phyloP scores from a whole-genome alignment of 192 early-diverging fungal genomes.

The Coemansia sp. region DNA sequence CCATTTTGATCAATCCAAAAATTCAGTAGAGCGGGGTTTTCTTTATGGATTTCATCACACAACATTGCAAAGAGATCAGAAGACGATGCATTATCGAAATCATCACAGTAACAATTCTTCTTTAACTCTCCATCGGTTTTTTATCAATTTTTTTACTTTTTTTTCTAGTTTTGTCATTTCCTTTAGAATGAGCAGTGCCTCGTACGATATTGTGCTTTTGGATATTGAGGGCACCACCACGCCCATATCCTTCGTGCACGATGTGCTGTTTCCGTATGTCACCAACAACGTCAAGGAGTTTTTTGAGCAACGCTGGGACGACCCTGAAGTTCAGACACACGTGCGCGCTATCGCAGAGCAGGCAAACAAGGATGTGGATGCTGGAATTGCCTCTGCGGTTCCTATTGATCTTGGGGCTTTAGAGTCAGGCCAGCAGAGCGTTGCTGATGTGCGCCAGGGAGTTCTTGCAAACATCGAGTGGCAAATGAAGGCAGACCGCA shows the following conservation, averaged over 20 bases:
- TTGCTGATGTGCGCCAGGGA: conserved; percentile 20
- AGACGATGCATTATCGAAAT: too few species aligned
- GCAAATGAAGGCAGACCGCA: conserved; percentile 87
- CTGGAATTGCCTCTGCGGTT: conserved; percentile 6
- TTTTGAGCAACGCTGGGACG: conserved; percentile 60
- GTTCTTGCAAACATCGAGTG: conserved; percentile 64
- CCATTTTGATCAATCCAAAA: too few species aligned
- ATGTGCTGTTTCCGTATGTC: conserved; percentile 90
- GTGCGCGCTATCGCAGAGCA: conserved; percentile 59
- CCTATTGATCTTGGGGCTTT: conserved; percentile 19
- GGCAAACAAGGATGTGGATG: conserved; percentile 41
- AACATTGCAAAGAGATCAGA: too few species aligned
- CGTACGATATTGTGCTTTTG: conserved; percentile 58
- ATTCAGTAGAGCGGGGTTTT: too few species aligned
- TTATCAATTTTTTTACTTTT: not conserved
- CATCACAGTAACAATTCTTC: too few species aligned
- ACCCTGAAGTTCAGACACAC: conserved; percentile 42
- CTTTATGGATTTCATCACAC: too few species aligned
- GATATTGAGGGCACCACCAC: conserved; percentile 97
- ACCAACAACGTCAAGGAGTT: conserved; percentile 63
- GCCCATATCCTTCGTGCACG: conserved; percentile 95
- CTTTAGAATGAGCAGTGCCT: not conserved
- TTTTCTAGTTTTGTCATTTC: not conserved
- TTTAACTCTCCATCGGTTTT: not conserved
- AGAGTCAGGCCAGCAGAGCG: conserved; percentile 3